Evolutionary conservation across 352 stramenopile species (phyloP).

Genomic region (Phytophthora pisi): DNA sequence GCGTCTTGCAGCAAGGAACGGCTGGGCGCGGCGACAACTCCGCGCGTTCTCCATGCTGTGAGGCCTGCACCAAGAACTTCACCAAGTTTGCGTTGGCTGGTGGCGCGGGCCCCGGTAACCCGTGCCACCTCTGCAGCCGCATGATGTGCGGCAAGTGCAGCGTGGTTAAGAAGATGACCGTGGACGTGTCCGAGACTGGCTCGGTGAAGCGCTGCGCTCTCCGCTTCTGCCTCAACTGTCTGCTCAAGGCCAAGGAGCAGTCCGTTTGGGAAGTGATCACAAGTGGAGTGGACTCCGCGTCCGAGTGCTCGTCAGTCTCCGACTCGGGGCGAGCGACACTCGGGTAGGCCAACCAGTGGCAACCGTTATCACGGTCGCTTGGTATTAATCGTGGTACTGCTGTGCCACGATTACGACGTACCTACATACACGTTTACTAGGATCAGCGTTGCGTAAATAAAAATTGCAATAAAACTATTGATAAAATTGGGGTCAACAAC

Average conservation of each 20-base stretch:
- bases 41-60: slow-evolving; percentile 27
- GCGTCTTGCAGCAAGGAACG: background rate
- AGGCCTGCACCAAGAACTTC: slow-evolving; percentile 15
- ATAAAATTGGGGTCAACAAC: too few species aligned
- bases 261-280: slow-evolving; percentile 49
- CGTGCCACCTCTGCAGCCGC: slow-evolving; percentile 51
- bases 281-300: slow-evolving; percentile 17
- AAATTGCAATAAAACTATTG: too few species aligned
- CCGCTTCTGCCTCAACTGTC: slow-evolving; percentile 54
- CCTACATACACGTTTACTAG: background rate
- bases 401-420: background rate
- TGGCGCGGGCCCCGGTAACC: background rate
- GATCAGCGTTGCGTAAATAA: too few species aligned
- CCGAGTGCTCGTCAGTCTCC: slow-evolving; percentile 11
- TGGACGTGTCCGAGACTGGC: slow-evolving; percentile 42
- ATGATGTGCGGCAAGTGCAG: slow-evolving; percentile 51
- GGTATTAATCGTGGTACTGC: background rate
- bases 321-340: slow-evolving; percentile 3
- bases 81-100: slow-evolving; percentile 16
- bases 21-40: background rate
- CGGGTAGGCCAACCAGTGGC: background rate
- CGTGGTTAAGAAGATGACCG: slow-evolving; percentile 56
- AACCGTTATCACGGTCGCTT: background rate
- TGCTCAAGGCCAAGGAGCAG: slow-evolving; percentile 50
- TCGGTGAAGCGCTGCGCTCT: slow-evolving; percentile 36